phyloP scores from a whole-genome alignment of 164 flowering plant genomes.

The Protea cynaroides region DNA sequence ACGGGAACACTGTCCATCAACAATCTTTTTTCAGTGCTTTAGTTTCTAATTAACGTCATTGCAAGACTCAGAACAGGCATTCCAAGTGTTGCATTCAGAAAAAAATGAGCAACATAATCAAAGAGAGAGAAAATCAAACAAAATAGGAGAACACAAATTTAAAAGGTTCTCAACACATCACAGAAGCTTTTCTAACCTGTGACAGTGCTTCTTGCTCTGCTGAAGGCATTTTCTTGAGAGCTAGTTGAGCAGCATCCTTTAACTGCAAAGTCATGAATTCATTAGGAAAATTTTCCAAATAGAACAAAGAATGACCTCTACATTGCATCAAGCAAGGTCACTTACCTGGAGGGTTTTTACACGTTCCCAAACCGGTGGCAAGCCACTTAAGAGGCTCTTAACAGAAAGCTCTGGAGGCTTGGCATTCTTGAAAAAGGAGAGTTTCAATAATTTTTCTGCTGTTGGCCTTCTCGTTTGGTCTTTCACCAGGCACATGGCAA shows the following conservation, averaged over 20 bases:
- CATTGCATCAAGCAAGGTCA: conserved; percentile 6
- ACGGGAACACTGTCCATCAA: too few species aligned
- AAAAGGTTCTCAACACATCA: neutral
- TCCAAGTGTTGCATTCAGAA: too few species aligned
- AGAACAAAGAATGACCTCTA: conserved; percentile 1
- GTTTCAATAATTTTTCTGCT: conserved; percentile 84
- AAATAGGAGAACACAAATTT: neutral
- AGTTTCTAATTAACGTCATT: too few species aligned
- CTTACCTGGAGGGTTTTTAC: conserved; percentile 90
- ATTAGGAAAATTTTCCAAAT: conserved; percentile 7
- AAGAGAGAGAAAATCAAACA: neutral
- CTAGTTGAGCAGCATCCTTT: conserved; percentile 96
- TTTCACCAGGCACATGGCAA: conserved; percentile 99
- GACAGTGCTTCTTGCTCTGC: conserved; percentile 97
- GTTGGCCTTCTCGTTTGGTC: conserved; percentile 99
- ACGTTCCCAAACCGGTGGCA: conserved; percentile 96
- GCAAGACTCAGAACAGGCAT: too few species aligned
- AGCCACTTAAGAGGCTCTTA: conserved; percentile 64
- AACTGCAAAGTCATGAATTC: conserved; percentile 38
- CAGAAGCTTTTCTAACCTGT: conserved; percentile 47
- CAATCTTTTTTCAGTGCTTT: too few species aligned
- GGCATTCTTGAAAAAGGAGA: conserved; percentile 80
- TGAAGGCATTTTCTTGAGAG: conserved; percentile 93
- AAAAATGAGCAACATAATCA: neutral
- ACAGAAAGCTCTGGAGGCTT: conserved; percentile 86